Base-by-base conservation (phyloP, 2,329 filamentous ascomycete species). In the Salinomyces thailandicus region DNA sequence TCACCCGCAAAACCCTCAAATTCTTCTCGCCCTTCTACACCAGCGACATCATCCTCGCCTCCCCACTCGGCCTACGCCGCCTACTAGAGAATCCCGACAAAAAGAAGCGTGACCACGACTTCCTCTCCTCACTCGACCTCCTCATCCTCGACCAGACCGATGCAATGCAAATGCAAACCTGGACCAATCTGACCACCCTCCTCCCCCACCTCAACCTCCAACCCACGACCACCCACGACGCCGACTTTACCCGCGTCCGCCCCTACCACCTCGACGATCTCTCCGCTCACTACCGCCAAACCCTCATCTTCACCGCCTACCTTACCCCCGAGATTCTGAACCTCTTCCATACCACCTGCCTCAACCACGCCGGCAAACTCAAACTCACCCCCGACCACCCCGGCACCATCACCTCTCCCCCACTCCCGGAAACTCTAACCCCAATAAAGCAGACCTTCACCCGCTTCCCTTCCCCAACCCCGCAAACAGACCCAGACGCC, bases 1-100 rank as follows among this genome's bases (percentile, higher is more conserved):
- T 98, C 58, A 96, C 91, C 0, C 77, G 91, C 43, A 96, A 95
- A 62, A 93, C 86, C 0, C 71, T 96, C 55, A 96, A 95, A 59
- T 91, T 83, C 58, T 98, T 93, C 64, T 75, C 89, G 0, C 82
- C 86, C 44, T 98, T 98, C 59, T 96, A 96, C 67, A 89, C 81
- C 58, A 94, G 87, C 7, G 91, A 98, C 57, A 86, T 98, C 46
- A 85, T 98, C 37, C 71, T 98, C 36, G 86, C 85, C 15, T 93
- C 85, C 48, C 85, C 91, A 0, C 69, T 98, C 3, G 91, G 91
- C 8, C 69, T 98, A 12, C 81, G 86, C 36, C 86, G 91, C 64
- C 85, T 86, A 28, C 87, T 98, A 50, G 86, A 89, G 29, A 81
- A 84, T 24, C 72, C 75, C 32, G 81, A 84, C 48, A 71, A 68